phyloP scores from a whole-genome alignment of 2,329 filamentous ascomycete genomes.

The Sphaceloma murrayae region DNA sequence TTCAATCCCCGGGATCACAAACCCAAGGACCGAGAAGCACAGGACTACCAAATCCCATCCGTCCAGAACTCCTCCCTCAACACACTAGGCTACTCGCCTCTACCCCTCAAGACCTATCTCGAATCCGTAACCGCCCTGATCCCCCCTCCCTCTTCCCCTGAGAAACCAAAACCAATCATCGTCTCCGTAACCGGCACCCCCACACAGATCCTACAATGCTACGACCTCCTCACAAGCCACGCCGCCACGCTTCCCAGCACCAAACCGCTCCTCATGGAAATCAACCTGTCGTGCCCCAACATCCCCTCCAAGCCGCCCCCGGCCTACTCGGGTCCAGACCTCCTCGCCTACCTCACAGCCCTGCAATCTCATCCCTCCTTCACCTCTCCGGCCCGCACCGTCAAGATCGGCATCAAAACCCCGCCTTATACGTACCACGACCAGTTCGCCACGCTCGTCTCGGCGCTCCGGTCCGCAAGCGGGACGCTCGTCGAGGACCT shows the following conservation, averaged over 20 bases:
- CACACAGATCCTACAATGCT: conserved; percentile 48
- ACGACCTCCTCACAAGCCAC: conserved; percentile 38
- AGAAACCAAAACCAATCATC: conserved; percentile 49
- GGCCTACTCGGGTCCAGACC: conserved; percentile 49
- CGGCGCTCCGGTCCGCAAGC: conserved; percentile 37
- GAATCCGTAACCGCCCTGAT: conserved; percentile 35
- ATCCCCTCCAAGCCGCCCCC: conserved; percentile 60
- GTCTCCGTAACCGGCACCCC: conserved; percentile 60
- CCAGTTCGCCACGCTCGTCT: conserved; percentile 52
- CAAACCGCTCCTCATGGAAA: conserved; percentile 57
- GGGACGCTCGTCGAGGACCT: conserved; percentile 18
- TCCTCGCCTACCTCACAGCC: conserved; percentile 47
- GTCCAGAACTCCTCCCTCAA: conserved; percentile 43
- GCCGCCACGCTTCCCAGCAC: conserved; percentile 23
- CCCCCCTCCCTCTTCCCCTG: conserved; percentile 39
- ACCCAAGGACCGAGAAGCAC: conserved; percentile 12
- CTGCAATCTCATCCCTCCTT: conserved; percentile 31
- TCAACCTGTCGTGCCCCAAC: conserved; percentile 73
- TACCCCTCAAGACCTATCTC: conserved; percentile 51
- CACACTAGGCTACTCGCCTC: conserved; percentile 64
- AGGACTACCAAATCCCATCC: conserved; percentile 18
- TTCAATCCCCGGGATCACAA: conserved; percentile 42
- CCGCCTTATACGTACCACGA: conserved; percentile 65
- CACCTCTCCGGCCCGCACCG: conserved; percentile 17
- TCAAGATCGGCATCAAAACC: conserved; percentile 58